These are phyloP conservation scores for Leptographium procerum DNA, from an alignment of 2,329 filamentous ascomycete species.

Conservation along the genomic window DNA sequence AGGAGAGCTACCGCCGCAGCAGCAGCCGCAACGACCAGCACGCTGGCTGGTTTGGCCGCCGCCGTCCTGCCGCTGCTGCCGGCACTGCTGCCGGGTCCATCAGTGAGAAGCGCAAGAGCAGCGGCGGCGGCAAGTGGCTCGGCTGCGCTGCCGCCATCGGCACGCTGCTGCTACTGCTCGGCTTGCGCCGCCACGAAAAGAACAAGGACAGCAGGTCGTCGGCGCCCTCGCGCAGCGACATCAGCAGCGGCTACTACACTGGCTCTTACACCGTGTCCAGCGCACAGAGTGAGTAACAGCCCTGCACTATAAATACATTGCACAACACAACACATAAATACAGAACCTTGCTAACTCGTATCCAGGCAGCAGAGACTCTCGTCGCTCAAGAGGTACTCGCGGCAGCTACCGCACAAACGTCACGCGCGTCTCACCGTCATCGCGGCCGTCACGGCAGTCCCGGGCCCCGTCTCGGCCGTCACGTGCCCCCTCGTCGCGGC, in stretches of 20 bases:
- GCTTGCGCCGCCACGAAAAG: constrained; percentile 36
- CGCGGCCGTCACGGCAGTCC: constrained; percentile 9
- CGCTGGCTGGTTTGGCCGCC: constrained; percentile 44
- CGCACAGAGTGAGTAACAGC: constrained; percentile 34
- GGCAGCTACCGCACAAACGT: constrained; percentile 16
- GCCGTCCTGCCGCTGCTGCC: constrained; percentile 18
- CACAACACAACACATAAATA: too few species aligned
- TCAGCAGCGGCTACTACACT: constrained; percentile 41
- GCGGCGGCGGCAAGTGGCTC: constrained; percentile 40
- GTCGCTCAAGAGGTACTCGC: constrained; percentile 12
- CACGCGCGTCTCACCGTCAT: constrained; percentile 16
- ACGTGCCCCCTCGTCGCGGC: too few species aligned
- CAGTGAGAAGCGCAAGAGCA: constrained; percentile 37
- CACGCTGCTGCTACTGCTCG: constrained; percentile 42
- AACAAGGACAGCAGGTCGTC: constrained; percentile 30
- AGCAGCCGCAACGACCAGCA: constrained; percentile 41
- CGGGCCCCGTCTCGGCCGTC: too few species aligned
- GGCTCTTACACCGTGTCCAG: constrained; percentile 43
- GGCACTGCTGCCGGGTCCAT: constrained; percentile 25
- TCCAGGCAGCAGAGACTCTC: constrained; percentile 27
- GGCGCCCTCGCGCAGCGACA: constrained; percentile 26
- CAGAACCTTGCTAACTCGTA: constrained; percentile 12
- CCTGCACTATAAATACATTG: too few species aligned
- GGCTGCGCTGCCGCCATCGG: constrained; percentile 39
- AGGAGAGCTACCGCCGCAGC: constrained; percentile 47